These are phyloP conservation scores for Tuber umbilicatum DNA, from an alignment of 495 filamentous ascomycete species.

Conservation along the genomic window DNA sequence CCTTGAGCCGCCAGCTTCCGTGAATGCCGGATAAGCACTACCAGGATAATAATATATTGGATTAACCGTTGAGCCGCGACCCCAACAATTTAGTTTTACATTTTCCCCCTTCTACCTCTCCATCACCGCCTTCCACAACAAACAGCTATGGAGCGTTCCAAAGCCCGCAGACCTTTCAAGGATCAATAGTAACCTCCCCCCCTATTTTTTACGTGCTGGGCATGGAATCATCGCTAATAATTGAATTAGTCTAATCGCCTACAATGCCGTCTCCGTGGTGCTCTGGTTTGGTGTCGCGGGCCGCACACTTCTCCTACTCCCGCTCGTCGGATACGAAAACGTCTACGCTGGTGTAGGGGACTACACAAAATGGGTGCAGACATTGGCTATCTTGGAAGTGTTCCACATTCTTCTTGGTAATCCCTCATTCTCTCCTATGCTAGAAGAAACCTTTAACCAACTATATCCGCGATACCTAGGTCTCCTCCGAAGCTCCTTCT, in stretches of 20 bases:
- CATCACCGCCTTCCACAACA: background rate
- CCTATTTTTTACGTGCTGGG: background rate
- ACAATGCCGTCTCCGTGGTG: slow-evolving; percentile 69
- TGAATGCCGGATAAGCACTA: too few relatives aligned
- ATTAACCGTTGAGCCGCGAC: background rate
- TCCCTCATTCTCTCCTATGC: slow-evolving; percentile 12
- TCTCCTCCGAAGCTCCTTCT: slow-evolving; percentile 72
- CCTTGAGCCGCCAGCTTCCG: too few relatives aligned
- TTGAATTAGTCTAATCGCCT: slow-evolving; percentile 56
- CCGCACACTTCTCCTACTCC: slow-evolving; percentile 50
- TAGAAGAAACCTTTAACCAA: background rate
- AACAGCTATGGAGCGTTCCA: slow-evolving; percentile 25
- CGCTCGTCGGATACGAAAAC: slow-evolving; percentile 50
- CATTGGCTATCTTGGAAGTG: slow-evolving; percentile 72
- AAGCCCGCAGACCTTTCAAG: slow-evolving; percentile 21
- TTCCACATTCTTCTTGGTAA: slow-evolving; percentile 66
- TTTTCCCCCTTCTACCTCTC: background rate
- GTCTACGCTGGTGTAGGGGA: slow-evolving; percentile 54
- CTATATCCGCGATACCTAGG: slow-evolving; percentile 46
- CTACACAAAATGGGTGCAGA: slow-evolving; percentile 73
- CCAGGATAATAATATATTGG: too few relatives aligned
- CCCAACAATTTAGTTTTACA: background rate
- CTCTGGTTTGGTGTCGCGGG: slow-evolving; percentile 69
- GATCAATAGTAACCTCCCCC: slow-evolving; percentile 25
- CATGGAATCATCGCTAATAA: background rate